Evolutionary conservation across 2,329 filamentous ascomycete species (phyloP), one percentile per base, ranked within the genome.

Genomic region (Cryoendolithus antarcticus): DNA sequence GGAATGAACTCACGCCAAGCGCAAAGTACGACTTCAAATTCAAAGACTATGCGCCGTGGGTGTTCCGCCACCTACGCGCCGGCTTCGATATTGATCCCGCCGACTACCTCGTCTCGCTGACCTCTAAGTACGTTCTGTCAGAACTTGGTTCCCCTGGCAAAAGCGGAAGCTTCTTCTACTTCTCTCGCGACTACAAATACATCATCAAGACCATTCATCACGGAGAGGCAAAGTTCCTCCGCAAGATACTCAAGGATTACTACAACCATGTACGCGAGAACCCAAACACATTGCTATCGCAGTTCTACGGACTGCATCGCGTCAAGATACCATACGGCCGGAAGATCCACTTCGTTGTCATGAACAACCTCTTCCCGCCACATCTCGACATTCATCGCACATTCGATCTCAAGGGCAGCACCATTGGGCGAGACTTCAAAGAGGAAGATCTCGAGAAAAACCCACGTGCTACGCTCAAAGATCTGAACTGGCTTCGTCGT

Each of bases 1-100:
- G 91, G 48, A 95, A 95, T 61, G 91, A 98, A 67, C 70, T 98
- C 59, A 93, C 93, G 4, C 91, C 91, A 13, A 95, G 89, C 45
- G 88, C 91, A 51, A 96, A 98, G 65, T 98, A 98, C 68, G 91
- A 98, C 66, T 98, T 98, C 77, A 98, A 98, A 64, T 98, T 98
- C 72, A 98, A 98, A 67, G 91, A 98, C 65, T 98, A 98, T 62
- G 89, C 89, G n/a, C 91, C 91, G 41, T 96, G 89, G 88, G 91
- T 98, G 43, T 98, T 98, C 64, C 85, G 91, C 54, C 85, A 86
- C 63, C 72, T 98, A 32, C 83, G 91, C 49, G 70, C 77, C 35
- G 82, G 81, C 46, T 98, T 98, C 67, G 78, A 82, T 52, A 75
- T 96, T 40, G 91, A 98, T 58, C 91, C 91, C 13, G 91, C 89